Percentiles rank a stretch among this genome's conserved stretches.
These are phyloP conservation scores for Candida berthetii DNA, from an alignment of 805 yeast genomes.

Conservation along the genomic window DNA sequence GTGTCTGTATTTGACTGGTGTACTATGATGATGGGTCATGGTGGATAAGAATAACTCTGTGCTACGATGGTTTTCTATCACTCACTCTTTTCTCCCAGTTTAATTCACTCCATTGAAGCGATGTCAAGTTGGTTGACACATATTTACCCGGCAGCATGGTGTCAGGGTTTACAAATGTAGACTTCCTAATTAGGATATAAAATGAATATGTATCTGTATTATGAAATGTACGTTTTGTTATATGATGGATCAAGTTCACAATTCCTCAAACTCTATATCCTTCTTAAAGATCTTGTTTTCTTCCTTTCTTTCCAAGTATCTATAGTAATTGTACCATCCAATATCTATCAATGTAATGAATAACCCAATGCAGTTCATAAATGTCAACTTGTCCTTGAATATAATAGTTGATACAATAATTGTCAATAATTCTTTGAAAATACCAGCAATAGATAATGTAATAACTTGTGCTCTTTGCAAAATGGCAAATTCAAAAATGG, in stretches of 20 bases:
- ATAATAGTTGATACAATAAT: slow-evolving; percentile 61
- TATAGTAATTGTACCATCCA: slow-evolving; percentile 71
- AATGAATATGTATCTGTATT: not conserved
- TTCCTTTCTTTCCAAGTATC: slow-evolving; percentile 27
- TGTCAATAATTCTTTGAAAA: slow-evolving; percentile 86
- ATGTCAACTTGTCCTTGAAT: slow-evolving; percentile 67
- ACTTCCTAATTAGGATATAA: not conserved
- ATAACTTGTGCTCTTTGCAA: slow-evolving; percentile 77
- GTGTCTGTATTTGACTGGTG: not conserved
- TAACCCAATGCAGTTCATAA: slow-evolving; percentile 69
- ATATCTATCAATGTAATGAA: slow-evolving; percentile 72
- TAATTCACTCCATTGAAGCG: no score
- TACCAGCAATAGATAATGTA: slow-evolving; percentile 86
- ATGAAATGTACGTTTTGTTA: no score
- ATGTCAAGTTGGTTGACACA: no score
- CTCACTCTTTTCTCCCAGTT: no score
- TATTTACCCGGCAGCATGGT: no score
- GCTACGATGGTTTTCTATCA: no score
- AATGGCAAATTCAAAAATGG: slow-evolving; percentile 79
- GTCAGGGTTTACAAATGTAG: not conserved
- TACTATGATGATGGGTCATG: not conserved
- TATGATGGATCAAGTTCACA: no score
- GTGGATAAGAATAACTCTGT: no score
- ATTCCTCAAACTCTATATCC: not conserved
- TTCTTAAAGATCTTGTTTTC: not conserved